These are phyloP conservation scores for Metarhizium guizhouense DNA, from an alignment of 2,329 filamentous ascomycete genomes.

Conservation along the genomic window DNA sequence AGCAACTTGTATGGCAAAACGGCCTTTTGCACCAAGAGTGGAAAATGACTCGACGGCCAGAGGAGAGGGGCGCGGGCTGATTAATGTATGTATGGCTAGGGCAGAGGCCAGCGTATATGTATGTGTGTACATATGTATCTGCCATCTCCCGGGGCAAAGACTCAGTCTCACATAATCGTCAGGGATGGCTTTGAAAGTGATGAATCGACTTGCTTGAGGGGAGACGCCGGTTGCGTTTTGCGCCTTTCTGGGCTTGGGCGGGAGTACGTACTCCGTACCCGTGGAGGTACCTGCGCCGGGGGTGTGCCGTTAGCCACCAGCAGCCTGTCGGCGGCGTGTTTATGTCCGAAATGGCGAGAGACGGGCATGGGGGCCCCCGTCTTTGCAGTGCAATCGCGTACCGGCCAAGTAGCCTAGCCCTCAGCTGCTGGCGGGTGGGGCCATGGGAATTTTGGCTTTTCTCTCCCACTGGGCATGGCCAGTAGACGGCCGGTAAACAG, in stretches of 20 bases:
- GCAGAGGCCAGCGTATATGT: background rate
- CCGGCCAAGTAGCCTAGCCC: too few species aligned
- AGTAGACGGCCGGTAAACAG: too few species aligned
- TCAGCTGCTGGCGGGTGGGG: background rate
- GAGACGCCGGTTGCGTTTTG: background rate
- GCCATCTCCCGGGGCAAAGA: background rate
- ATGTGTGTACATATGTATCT: too few species aligned
- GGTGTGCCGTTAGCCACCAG: too few species aligned
- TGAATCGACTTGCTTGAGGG: background rate
- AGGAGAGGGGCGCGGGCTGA: background rate
- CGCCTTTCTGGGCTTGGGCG: background rate
- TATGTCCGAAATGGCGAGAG: conserved; percentile 6
- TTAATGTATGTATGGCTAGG: conserved; percentile 1
- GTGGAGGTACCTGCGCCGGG: background rate
- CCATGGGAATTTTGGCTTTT: background rate
- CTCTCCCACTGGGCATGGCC: too few species aligned
- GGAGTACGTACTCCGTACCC: background rate
- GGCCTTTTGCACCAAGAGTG: background rate
- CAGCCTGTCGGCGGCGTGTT: conserved; percentile 1
- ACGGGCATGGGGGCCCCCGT: background rate
- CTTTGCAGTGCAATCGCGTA: too few species aligned
- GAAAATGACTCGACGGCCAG: conserved; percentile 1
- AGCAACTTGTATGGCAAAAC: background rate
- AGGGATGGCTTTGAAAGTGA: background rate
- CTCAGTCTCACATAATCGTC: conserved; percentile 4